These are phyloP conservation scores for Boletellus deceptivus DNA, from an alignment of 1,284 basidiomycete species.

Conservation along the genomic window DNA sequence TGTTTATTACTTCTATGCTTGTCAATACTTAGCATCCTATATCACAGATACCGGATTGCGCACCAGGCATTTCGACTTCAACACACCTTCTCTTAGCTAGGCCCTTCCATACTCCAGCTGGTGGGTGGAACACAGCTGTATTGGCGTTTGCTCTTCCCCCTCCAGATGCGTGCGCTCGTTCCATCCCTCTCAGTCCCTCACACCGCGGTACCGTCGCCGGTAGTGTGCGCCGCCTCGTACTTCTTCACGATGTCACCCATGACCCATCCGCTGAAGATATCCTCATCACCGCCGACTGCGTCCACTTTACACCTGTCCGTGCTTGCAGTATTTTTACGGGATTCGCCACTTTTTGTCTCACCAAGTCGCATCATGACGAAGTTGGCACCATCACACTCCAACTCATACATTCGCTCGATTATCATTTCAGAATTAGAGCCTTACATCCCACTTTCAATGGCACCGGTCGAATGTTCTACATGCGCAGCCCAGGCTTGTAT, in stretches of 20 bases:
- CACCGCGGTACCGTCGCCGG: conserved; percentile 8
- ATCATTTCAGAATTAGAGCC: background rate
- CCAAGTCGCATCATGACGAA: background rate
- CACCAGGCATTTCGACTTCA: conserved; percentile 16
- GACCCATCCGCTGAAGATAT: conserved; percentile 13
- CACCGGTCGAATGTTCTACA: conserved; percentile 7
- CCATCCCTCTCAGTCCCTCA: conserved; percentile 5
- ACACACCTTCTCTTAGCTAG: conserved; percentile 17
- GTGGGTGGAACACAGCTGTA: conserved; percentile 14
- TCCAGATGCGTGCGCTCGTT: background rate
- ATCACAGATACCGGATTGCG: background rate
- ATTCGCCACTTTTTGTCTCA: conserved; percentile 12
- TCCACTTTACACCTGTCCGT: background rate
- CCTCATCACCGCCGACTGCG: conserved; percentile 3
- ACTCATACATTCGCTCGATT: conserved; percentile 1
- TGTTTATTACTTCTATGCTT: background rate
- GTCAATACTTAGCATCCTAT: background rate
- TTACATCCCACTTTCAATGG: conserved; percentile 14
- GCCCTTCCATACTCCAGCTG: conserved; percentile 3
- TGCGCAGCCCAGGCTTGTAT: background rate
- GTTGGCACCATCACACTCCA: conserved; percentile 11
- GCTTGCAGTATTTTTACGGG: background rate
- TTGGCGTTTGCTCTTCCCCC: conserved; percentile 14
- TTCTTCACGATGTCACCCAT: conserved; percentile 12
- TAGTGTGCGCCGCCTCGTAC: background rate